Conservation (phyloP, 805 yeast species). For the Blastobotrys parvus region DNA sequence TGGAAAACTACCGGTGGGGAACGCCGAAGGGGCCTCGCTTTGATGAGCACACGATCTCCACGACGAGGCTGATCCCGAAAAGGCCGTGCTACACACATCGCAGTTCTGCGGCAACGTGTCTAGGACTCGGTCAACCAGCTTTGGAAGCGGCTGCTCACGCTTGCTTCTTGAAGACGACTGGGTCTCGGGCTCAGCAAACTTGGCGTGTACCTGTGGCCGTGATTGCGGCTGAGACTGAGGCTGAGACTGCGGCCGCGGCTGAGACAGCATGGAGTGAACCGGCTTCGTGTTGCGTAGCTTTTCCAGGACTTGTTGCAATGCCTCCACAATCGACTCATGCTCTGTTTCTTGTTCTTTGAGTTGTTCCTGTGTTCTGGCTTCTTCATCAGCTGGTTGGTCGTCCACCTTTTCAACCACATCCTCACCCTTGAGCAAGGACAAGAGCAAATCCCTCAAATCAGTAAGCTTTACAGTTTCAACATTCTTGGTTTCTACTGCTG, state of each 20-base stretch:
- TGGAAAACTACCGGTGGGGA: too few relatives aligned
- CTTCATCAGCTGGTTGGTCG: neutral
- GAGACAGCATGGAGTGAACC: too few relatives aligned
- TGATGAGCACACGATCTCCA: too few relatives aligned
- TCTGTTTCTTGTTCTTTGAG: neutral
- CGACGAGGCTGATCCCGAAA: neutral
- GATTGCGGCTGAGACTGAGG: neutral
- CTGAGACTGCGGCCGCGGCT: neutral
- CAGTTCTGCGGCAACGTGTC: neutral
- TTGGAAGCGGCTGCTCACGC: neutral
- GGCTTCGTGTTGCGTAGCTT: neutral
- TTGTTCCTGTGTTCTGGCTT: neutral
- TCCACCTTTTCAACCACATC: constrained; percentile 2
- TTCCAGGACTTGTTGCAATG: neutral
- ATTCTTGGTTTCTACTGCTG: neutral
- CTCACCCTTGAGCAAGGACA: neutral
- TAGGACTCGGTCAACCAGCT: constrained; percentile 1
- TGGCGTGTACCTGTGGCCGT: neutral
- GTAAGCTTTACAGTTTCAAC: neutral
- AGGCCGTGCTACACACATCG: neutral
- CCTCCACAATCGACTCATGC: neutral
- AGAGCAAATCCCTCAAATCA: neutral
- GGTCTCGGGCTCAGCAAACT: neutral
- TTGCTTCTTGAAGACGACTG: neutral
- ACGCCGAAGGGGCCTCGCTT: too few relatives aligned